Conservation (phyloP, 2,329 filamentous ascomycete species). For the Coniosporium tulheliwenetii region DNA sequence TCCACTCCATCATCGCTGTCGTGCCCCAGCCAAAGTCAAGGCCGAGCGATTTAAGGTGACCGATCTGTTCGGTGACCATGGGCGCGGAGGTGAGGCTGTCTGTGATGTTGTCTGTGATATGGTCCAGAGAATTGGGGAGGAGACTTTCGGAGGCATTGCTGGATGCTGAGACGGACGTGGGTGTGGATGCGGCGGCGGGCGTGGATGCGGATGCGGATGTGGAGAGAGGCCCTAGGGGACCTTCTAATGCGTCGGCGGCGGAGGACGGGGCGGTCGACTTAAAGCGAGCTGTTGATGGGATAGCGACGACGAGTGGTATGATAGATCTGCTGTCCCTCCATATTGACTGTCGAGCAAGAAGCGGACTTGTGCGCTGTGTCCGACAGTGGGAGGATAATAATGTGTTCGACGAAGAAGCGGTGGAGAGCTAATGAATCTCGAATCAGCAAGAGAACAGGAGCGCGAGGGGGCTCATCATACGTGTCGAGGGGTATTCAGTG, state of each 20-base stretch:
- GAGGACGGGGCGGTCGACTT: constrained; percentile 14
- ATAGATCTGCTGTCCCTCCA: too few species aligned
- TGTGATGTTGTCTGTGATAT: constrained; percentile 15
- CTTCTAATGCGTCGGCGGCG: constrained; percentile 3
- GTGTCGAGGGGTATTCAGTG: too few species aligned
- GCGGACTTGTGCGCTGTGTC: too few species aligned
- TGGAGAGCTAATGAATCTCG: too few species aligned
- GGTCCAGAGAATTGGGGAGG: constrained; percentile 12
- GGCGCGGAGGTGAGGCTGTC: constrained; percentile 23
- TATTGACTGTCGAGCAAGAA: too few species aligned
- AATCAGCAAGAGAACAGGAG: too few species aligned
- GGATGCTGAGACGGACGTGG: constrained; percentile 6
- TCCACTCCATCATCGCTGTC: constrained; percentile 56
- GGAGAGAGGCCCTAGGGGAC: constrained; percentile 8
- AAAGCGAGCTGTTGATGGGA: too few species aligned
- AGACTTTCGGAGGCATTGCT: constrained; percentile 15
- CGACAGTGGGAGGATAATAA: too few species aligned
- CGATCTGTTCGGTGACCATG: constrained; percentile 54
- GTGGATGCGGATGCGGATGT: constrained; percentile 13
- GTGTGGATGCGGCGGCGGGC: constrained; percentile 9
- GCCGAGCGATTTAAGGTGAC: constrained; percentile 69
- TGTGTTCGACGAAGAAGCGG: too few species aligned
- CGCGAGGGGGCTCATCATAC: too few species aligned
- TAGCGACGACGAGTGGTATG: too few species aligned
- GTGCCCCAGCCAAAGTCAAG: constrained; percentile 79